phyloP scores from a whole-genome alignment of 805 yeast species.

The Vanderwaltozyma polyspora region DNA sequence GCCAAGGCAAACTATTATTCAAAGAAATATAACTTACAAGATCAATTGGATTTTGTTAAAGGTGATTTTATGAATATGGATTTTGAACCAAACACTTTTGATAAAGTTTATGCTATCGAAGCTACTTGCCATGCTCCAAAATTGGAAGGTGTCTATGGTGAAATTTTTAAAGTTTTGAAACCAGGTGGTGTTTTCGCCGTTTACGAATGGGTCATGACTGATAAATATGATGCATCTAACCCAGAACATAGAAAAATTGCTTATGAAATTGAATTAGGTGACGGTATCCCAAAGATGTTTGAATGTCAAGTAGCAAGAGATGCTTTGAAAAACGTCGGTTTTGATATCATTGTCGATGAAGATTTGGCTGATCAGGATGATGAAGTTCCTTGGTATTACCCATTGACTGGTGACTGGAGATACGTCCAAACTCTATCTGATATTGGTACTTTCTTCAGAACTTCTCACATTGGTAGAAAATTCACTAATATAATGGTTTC shows the following conservation, averaged over 20 bases:
- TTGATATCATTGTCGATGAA: conserved; percentile 58
- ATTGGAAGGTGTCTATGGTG: conserved; percentile 89
- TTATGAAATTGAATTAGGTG: conserved; percentile 96
- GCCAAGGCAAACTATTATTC: conserved; percentile 84
- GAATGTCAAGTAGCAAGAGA: conserved; percentile 71
- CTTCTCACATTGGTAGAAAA: conserved; percentile 76
- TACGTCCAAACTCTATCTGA: conserved; percentile 73
- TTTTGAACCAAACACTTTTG: conserved; percentile 79
- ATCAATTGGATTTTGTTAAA: conserved; percentile 76
- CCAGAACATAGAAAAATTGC: conserved; percentile 88
- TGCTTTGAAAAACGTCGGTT: conserved; percentile 81
- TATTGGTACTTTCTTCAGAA: conserved; percentile 75
- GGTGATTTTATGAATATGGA: conserved; percentile 99
- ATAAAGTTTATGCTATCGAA: conserved; percentile 96
- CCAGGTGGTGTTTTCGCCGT: conserved; percentile 98
- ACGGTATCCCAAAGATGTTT: conserved; percentile 98
- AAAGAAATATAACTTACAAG: conserved; percentile 46
- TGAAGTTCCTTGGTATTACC: conserved; percentile 94
- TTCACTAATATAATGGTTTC: conserved; percentile 74
- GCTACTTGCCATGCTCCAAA: conserved; percentile 98
- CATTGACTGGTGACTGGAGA: conserved; percentile 88
- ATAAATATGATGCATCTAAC: conserved; percentile 74
- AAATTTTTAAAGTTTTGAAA: conserved; percentile 88
- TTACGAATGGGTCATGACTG: conserved; percentile 99
- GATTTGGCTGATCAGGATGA: conserved; percentile 80